These are phyloP conservation scores for Coix lacrymajobi DNA, from an alignment of 176 grass and related monocot species.

Conservation along the genomic window DNA sequence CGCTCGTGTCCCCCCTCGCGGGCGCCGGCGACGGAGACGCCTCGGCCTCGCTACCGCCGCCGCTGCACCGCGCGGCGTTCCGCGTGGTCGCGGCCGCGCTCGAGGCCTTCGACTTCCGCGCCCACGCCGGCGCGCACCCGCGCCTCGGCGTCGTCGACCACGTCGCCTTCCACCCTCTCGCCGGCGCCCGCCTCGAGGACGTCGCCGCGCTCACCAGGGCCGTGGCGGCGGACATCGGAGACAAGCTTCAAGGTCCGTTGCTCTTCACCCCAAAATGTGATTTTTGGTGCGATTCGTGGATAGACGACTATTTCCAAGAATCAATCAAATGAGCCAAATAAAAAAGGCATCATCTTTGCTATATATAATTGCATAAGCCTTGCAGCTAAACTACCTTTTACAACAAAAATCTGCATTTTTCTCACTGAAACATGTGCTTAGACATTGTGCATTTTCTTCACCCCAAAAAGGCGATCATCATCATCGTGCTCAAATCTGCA, in stretches of 20 bases:
- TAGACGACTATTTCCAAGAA: not conserved
- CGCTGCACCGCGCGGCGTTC: constrained; percentile 53
- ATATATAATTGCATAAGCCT: not conserved
- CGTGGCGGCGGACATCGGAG: constrained; percentile 47
- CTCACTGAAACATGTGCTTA: not conserved
- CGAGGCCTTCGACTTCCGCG: constrained; percentile 45
- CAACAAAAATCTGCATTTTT: not conserved
- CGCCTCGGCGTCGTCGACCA: constrained; percentile 79
- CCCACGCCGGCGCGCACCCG: constrained; percentile 60
- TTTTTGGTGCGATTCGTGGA: not conserved
- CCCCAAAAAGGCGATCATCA: too few relatives aligned
- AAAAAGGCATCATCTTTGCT: not conserved
- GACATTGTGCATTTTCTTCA: not conserved
- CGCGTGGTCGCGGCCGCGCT: constrained; percentile 51
- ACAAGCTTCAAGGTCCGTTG: constrained; percentile 45
- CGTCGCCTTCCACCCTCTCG: constrained; percentile 71
- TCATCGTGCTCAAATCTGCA: too few relatives aligned
- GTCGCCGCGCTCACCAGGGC: constrained; percentile 46
- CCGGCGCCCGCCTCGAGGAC: constrained; percentile 25
- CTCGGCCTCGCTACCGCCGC: not conserved
- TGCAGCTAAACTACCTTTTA: too few relatives aligned
- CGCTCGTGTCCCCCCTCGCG: constrained; percentile 54
- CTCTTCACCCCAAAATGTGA: not conserved
- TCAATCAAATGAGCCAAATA: not conserved
- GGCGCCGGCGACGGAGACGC: not conserved